Evolutionary conservation across 2,329 filamentous ascomycete genomes (phyloP).

Genomic region (Xylariaceae sp.): DNA sequence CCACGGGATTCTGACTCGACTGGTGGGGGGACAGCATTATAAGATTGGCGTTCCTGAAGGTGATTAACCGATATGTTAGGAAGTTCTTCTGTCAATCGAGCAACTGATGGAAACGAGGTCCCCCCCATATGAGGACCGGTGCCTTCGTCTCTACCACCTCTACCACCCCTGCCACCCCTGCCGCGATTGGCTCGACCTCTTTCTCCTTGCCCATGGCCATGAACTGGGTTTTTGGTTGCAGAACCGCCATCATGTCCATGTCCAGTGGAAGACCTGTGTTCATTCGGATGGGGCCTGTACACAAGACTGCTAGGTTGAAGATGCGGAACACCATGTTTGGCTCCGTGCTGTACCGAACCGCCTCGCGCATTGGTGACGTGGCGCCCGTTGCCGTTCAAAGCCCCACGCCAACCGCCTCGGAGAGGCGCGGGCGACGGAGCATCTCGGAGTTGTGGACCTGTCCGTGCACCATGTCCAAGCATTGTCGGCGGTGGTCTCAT

Average conservation of each 20-base stretch:
- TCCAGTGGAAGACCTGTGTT: slow-evolving; percentile 12
- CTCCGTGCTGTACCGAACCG: slow-evolving; percentile 24
- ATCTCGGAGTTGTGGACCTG: slow-evolving; percentile 58
- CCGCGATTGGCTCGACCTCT: slow-evolving; percentile 20
- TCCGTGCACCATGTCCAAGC: slow-evolving; percentile 25
- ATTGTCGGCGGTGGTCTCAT: slow-evolving; percentile 39
- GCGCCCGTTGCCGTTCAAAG: slow-evolving; percentile 42
- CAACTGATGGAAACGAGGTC: no score
- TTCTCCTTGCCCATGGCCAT: slow-evolving; percentile 24
- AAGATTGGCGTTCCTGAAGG: slow-evolving; percentile 33
- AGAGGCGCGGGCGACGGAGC: slow-evolving; percentile 51
- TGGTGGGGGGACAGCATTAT: slow-evolving; percentile 57
- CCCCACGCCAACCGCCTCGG: slow-evolving; percentile 53
- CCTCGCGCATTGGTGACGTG: slow-evolving; percentile 36
- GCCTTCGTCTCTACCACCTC: slow-evolving; percentile 6
- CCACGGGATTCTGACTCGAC: slow-evolving; percentile 44
- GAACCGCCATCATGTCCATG: slow-evolving; percentile 16
- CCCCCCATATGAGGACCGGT: not conserved
- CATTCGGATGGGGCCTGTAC: slow-evolving; percentile 40
- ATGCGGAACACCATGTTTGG: slow-evolving; percentile 36
- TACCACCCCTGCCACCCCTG: slow-evolving; percentile 13
- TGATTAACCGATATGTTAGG: not conserved
- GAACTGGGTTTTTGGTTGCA: slow-evolving; percentile 21
- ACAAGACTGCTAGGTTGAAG: slow-evolving; percentile 50
- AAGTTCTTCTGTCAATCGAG: not conserved